Evolutionary conservation across 176 grass and related monocot genomes (phyloP).

Genomic region (Hsuehochloa calcarea): DNA sequence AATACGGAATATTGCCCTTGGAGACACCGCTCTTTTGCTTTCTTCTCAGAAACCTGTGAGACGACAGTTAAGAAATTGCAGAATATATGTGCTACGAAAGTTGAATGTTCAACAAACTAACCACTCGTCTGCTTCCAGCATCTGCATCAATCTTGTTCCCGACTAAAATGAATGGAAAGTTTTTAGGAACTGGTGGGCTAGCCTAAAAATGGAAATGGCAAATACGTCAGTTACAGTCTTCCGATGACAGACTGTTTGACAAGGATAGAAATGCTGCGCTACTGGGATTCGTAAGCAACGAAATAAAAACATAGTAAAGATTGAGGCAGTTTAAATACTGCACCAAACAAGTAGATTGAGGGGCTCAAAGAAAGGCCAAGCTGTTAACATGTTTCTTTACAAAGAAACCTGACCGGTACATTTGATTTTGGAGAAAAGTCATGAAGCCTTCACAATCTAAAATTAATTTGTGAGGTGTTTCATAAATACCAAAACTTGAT

Average conservation of each 20-base stretch:
- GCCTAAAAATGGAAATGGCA: conserved; percentile 39
- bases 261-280: background rate
- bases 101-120: conserved; percentile 28
- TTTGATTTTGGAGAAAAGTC: background rate
- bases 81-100: background rate
- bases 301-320: background rate
- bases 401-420: background rate
- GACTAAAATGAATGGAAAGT: conserved; percentile 85
- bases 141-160: conserved; percentile 96
- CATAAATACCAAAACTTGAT: background rate
- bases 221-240: conserved; percentile 12
- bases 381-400: background rate
- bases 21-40: conserved; percentile 86
- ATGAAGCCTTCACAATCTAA: background rate
- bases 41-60: conserved; percentile 77
- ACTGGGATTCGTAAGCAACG: background rate
- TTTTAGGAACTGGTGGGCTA: conserved; percentile 61
- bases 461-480: background rate
- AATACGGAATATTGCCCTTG: conserved; percentile 87
- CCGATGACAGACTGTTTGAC: background rate
- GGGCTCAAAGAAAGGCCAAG: background rate
- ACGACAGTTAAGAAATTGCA: background rate
- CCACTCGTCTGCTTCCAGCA: conserved; percentile 74
- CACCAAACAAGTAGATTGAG: background rate
- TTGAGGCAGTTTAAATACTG: background rate